phyloP scores from a whole-genome alignment of 495 filamentous ascomycete genomes.

The Melanomma pulvis-pyrius region DNA sequence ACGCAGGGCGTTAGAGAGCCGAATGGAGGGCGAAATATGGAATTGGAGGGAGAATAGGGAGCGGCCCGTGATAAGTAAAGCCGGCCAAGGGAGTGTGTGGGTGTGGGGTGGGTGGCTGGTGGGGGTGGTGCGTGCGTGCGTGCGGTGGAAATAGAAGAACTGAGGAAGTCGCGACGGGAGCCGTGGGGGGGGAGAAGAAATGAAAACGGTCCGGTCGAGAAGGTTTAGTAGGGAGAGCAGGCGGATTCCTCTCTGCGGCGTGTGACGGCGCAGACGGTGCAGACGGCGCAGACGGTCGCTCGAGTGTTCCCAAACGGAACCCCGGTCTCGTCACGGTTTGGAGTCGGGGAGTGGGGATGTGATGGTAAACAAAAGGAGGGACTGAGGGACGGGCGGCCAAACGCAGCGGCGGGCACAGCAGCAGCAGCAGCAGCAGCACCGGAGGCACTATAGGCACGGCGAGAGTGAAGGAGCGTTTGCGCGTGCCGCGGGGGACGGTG shows the following conservation, averaged over 20 bases:
- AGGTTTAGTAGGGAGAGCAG: neutral
- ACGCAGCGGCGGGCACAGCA: neutral
- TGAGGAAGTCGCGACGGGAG: neutral
- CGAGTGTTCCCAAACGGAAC: neutral
- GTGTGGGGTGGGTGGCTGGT: neutral
- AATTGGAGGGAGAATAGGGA: neutral
- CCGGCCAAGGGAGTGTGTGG: slow-evolving; percentile 18
- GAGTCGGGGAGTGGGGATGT: neutral
- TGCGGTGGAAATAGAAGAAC: neutral
- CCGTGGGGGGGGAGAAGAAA: neutral
- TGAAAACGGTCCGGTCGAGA: neutral
- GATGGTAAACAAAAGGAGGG: slow-evolving; percentile 22
- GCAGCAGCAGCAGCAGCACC: neutral
- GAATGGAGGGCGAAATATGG: neutral
- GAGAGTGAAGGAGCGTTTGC: neutral
- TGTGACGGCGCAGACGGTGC: neutral
- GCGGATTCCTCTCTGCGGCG: neutral
- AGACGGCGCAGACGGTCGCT: neutral
- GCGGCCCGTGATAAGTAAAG: slow-evolving; percentile 16
- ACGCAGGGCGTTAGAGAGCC: slow-evolving; percentile 6
- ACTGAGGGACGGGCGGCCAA: neutral
- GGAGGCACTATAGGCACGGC: neutral
- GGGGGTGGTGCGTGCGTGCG: neutral
- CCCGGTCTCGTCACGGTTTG: slow-evolving; percentile 3
- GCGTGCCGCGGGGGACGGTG: neutral